phyloP scores from a whole-genome alignment of 495 filamentous ascomycete species.

The Geoglossum glabrum region DNA sequence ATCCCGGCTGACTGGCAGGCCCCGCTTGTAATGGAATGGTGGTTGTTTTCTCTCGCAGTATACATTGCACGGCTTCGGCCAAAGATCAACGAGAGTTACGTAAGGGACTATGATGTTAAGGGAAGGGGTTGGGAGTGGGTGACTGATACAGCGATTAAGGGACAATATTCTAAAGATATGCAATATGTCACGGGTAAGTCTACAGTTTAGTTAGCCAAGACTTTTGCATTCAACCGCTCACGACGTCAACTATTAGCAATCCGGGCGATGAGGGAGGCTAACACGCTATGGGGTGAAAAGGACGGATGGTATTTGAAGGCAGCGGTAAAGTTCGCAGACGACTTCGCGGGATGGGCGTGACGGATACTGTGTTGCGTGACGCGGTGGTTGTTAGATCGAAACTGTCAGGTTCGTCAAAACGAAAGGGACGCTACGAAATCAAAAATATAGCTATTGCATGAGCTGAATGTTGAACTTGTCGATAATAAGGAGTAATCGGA shows the following conservation, averaged over 20 bases:
- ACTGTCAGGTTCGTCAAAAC: not conserved
- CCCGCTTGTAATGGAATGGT: slow-evolving; percentile 63
- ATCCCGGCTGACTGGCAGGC: slow-evolving; percentile 55
- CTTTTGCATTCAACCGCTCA: not conserved
- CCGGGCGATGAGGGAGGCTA: slow-evolving; percentile 51
- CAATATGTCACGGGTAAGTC: slow-evolving; percentile 57
- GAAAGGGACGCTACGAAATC: not conserved
- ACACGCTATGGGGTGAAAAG: slow-evolving; percentile 67
- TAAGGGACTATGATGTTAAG: slow-evolving; percentile 36
- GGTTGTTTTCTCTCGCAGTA: slow-evolving; percentile 57
- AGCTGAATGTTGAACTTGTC: not conserved
- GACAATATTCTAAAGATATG: slow-evolving; percentile 43
- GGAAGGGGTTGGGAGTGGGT: slow-evolving; percentile 61
- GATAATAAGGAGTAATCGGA: not conserved
- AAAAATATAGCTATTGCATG: not conserved
- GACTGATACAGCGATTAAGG: slow-evolving; percentile 42
- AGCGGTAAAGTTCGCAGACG: slow-evolving; percentile 58
- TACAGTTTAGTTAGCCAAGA: not conserved
- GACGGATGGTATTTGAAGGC: slow-evolving; percentile 57
- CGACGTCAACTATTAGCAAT: slow-evolving; percentile 25
- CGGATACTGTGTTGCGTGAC: not conserved
- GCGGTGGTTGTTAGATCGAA: not conserved
- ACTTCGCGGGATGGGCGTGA: slow-evolving; percentile 53
- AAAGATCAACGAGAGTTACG: slow-evolving; percentile 39
- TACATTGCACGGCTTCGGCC: slow-evolving; percentile 62